Evolutionary conservation across 2,329 filamentous ascomycete genomes (phyloP).

Genomic region (Neopestalotiopsis sp.): DNA sequence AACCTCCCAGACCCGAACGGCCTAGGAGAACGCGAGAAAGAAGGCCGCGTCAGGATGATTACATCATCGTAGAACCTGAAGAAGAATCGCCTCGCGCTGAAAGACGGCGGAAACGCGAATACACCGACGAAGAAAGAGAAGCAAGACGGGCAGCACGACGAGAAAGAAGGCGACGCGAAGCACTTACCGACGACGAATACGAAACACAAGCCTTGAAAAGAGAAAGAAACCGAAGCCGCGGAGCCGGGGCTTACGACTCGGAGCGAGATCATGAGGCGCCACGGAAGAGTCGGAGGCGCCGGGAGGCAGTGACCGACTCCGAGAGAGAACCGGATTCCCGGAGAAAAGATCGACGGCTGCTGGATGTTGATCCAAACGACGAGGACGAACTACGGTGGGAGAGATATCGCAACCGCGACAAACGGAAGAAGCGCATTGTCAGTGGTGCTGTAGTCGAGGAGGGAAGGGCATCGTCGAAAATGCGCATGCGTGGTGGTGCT

Average conservation of each 20-base stretch:
- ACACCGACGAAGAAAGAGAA: slow-evolving; percentile 21
- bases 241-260: slow-evolving; percentile 19
- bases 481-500: slow-evolving; percentile 48
- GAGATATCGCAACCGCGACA: slow-evolving; percentile 40
- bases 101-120: slow-evolving; percentile 20
- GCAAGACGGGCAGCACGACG: slow-evolving; percentile 14
- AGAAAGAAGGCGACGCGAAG: slow-evolving; percentile 22
- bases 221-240: slow-evolving; percentile 21
- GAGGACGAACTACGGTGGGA: slow-evolving; percentile 33
- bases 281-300: slow-evolving; percentile 25
- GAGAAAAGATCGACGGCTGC: slow-evolving; percentile 26
- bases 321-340: slow-evolving; percentile 25
- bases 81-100: slow-evolving; percentile 35
- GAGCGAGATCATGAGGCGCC: slow-evolving; percentile 25
- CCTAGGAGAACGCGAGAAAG: slow-evolving; percentile 41
- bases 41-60: slow-evolving; percentile 30
- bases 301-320: slow-evolving; percentile 21
- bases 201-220: slow-evolving; percentile 27
- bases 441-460: slow-evolving; percentile 75
- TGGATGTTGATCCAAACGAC: slow-evolving; percentile 28
- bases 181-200: slow-evolving; percentile 28
- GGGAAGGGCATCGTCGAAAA: slow-evolving; percentile 50
- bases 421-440: slow-evolving; percentile 63
- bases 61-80: slow-evolving; percentile 32
- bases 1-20: slow-evolving; percentile 48